Percentiles rank a stretch among this genome's conserved stretches.
Evolutionary conservation across 768 basidiomycete genomes (phyloP).

Genomic region (Leucosporidium scottii): DNA sequence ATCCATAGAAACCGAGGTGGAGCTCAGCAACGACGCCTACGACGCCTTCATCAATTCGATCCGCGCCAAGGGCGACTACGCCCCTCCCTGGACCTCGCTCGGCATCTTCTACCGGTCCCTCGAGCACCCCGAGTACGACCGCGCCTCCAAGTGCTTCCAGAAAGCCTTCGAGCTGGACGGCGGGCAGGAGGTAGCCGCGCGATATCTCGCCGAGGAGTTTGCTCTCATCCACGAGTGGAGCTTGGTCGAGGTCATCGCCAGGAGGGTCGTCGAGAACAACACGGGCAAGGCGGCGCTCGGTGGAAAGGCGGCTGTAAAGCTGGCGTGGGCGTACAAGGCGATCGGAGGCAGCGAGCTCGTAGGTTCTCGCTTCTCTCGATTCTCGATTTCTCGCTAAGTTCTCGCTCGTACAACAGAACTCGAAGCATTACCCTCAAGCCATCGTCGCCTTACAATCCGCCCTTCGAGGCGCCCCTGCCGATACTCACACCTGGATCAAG

Average conservation of each 20-base stretch:
- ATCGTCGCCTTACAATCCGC: slow-evolving; percentile 36
- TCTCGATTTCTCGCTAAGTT: neutral
- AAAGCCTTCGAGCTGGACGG: slow-evolving; percentile 96
- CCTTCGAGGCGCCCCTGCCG: slow-evolving; percentile 48
- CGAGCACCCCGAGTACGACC: slow-evolving; percentile 66
- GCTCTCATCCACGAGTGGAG: slow-evolving; percentile 93
- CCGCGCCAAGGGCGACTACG: slow-evolving; percentile 65
- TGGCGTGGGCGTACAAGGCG: slow-evolving; percentile 98
- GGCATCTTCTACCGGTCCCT: slow-evolving; percentile 79
- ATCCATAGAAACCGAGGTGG: slow-evolving; percentile 47
- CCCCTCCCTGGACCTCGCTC: slow-evolving; percentile 87
- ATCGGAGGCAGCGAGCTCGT: slow-evolving; percentile 85
- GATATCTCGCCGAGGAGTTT: slow-evolving; percentile 75
- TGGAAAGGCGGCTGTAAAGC: slow-evolving; percentile 55
- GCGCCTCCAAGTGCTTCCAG: slow-evolving; percentile 92
- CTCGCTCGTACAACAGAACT: slow-evolving; percentile 19
- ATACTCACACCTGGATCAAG: slow-evolving; percentile 77
- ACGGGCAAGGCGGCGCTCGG: slow-evolving; percentile 63
- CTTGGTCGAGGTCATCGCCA: slow-evolving; percentile 86
- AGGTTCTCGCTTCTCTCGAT: slow-evolving; percentile 39
- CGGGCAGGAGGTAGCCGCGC: slow-evolving; percentile 75
- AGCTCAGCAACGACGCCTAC: slow-evolving; percentile 59
- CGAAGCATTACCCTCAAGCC: slow-evolving; percentile 32
- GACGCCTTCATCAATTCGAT: slow-evolving; percentile 70
- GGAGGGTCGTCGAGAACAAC: slow-evolving; percentile 86